phyloP scores from a whole-genome alignment of 2,329 filamentous ascomycete genomes.

The Monilinia laxa region DNA sequence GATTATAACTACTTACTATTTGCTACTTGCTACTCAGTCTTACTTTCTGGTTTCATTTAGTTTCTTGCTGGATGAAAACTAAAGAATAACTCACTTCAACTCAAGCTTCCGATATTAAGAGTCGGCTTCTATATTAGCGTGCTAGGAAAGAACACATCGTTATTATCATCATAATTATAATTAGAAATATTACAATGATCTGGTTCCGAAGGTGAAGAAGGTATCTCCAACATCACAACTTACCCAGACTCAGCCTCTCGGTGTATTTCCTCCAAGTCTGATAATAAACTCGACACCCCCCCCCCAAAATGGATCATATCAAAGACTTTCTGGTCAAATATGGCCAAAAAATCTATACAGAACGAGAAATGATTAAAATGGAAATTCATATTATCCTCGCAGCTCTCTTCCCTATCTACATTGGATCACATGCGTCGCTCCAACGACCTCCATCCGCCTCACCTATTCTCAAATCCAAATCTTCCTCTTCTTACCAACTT shows the following conservation, averaged over 20 bases:
- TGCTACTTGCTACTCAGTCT: neutral
- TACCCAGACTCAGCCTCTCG: neutral
- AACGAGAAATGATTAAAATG: conserved; percentile 35
- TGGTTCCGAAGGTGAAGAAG: conserved; percentile 1
- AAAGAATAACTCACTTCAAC: neutral
- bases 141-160: neutral
- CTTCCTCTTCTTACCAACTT: conserved; percentile 40
- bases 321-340: conserved; percentile 33
- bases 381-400: conserved; percentile 59
- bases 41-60: no score
- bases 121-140: accelerated
- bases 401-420: conserved; percentile 78
- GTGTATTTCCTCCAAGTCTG: neutral
- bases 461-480: conserved; percentile 43
- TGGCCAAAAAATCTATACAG: conserved; percentile 29
- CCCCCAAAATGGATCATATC: neutral
- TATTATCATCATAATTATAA: no score
- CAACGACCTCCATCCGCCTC: conserved; percentile 78
- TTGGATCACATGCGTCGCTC: conserved; percentile 81
- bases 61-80: no score
- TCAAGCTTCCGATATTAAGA: neutral
- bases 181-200: no score
- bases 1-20: neutral
- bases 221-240: neutral
- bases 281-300: neutral